These are phyloP conservation scores for Pseudogymnoascus sp. DNA, from an alignment of 2,329 filamentous ascomycete genomes.

Conservation along the genomic window DNA sequence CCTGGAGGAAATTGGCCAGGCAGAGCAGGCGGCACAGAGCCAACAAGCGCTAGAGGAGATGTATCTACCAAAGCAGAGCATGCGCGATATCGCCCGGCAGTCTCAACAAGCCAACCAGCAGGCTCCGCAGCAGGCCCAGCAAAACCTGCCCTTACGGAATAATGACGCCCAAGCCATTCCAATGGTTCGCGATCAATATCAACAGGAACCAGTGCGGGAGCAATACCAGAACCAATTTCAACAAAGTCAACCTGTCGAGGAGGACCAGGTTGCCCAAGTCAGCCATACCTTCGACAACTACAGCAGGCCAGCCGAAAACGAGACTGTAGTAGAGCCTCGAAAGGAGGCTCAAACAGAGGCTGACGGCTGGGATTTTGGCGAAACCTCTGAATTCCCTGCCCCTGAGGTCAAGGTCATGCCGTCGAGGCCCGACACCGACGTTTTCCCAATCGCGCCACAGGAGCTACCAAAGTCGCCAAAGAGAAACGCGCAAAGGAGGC, in stretches of 20 bases:
- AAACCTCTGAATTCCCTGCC: constrained; percentile 58
- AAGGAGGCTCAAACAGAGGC: constrained; percentile 40
- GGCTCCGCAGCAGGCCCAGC: constrained; percentile 37
- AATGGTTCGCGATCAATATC: constrained; percentile 43
- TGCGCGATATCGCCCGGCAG: constrained; percentile 37
- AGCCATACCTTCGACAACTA: constrained; percentile 54
- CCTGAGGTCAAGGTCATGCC: constrained; percentile 43
- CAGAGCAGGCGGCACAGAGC: constrained; percentile 17
- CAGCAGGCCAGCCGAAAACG: constrained; percentile 41
- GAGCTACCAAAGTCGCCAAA: constrained; percentile 71
- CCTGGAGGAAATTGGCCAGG: not conserved
- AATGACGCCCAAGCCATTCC: constrained; percentile 40
- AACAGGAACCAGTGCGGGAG: not conserved
- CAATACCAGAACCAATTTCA: constrained; percentile 24
- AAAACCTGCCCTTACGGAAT: constrained; percentile 31
- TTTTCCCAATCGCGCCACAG: constrained; percentile 74
- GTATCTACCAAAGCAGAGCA: constrained; percentile 20
- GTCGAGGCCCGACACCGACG: constrained; percentile 76
- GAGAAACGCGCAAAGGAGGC: constrained; percentile 67
- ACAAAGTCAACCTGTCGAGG: constrained; percentile 36
- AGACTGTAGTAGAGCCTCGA: constrained; percentile 25
- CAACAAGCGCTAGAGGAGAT: constrained; percentile 32
- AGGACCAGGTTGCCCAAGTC: constrained; percentile 47
- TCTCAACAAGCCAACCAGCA: constrained; percentile 47
- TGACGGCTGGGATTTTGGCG: constrained; percentile 92